These are phyloP conservation scores for Cytidiella melzeri DNA, from an alignment of 768 basidiomycete genomes.

Conservation along the genomic window DNA sequence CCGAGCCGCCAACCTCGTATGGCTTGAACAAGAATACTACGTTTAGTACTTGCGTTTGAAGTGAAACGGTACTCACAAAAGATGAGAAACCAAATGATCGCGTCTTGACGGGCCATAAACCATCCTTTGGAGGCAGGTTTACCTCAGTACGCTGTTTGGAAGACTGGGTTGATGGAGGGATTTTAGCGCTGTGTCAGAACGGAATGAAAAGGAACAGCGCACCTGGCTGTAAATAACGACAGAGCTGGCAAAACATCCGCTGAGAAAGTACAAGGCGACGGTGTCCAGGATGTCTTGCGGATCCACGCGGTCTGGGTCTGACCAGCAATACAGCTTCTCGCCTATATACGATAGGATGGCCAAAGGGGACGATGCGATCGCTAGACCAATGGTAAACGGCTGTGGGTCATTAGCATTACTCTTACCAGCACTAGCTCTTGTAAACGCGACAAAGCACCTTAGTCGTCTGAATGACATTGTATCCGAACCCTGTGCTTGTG, in stretches of 20 bases:
- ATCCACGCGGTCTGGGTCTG: slow-evolving; percentile 3
- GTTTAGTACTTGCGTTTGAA: background rate
- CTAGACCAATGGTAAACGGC: slow-evolving; percentile 23
- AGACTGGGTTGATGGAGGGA: no score
- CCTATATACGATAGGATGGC: slow-evolving; percentile 24
- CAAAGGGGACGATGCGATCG: slow-evolving; percentile 21
- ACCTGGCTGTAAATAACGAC: background rate
- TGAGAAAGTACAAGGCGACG: slow-evolving; percentile 23
- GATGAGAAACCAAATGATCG: background rate
- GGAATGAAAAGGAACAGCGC: no score
- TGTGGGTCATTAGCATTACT: no score
- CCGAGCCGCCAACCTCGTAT: background rate
- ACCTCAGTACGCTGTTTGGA: background rate
- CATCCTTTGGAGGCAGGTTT: background rate
- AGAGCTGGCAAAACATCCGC: slow-evolving; percentile 17
- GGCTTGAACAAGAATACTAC: background rate
- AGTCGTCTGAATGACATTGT: slow-evolving; percentile 10
- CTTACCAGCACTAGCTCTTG: no score
- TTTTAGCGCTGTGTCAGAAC: no score
- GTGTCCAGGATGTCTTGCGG: slow-evolving; percentile 13
- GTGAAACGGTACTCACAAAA: background rate
- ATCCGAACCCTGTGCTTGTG: slow-evolving; percentile 5
- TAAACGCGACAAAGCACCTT: no score
- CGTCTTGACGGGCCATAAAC: background rate
- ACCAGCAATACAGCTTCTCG: slow-evolving; percentile 14